Base-by-base conservation (phyloP, 2,329 filamentous ascomycete species). In the Thelonectria discophora region DNA sequence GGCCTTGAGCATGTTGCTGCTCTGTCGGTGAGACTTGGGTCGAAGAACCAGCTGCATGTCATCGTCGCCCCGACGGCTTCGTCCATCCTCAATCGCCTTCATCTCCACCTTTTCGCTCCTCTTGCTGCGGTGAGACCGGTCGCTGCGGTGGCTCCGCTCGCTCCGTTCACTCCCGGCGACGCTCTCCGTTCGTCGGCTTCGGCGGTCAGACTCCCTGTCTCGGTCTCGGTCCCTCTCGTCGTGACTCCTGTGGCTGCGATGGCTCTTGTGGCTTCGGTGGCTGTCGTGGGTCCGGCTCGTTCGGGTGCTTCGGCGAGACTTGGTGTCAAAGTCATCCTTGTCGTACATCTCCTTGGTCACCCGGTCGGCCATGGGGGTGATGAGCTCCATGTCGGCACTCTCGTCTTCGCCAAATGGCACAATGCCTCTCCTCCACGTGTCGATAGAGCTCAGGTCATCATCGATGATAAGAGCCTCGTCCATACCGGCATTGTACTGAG, bases 371-470 rank as follows among this genome's bases (percentile, higher is more conserved):
- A 80, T 76, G 2, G 84, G 85, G 49, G 82, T 86, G 69, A 88
- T 87, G 61, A 87, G 79, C 73, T 88, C 85, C 21, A 84, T 69
- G 49, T 87, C 84, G 11, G 80, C 83, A 37, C 72, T 79, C 60
- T 80, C 81, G 40, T 80, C 80, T 27, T 80, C 81, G 52, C 78
- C 81, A 30, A 74, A 78, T 0, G 82, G 77, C 58, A 78, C 69
- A 65, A 87, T 86, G 27, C 85, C 86, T n/a, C 85, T 77, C 8
- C 84, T 79, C 86, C 86, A 88, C 0, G 77, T 78, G 72, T 88
- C 86, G 48, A 88, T 88, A 18, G 78, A 79, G 76, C 84, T 86
- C 18, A 88, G 74, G 66, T 87, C 84, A 61, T 87, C 84, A 60
- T 86, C 82, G 13, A 87, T 69, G 2, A 87, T 78, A n/a, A 87